A percentile compares a stretch with the other conserved stretches of the same genome.
These are phyloP conservation scores for Ophiostoma sp. DNA, from an alignment of 2,329 filamentous ascomycete genomes.

Conservation along the genomic window DNA sequence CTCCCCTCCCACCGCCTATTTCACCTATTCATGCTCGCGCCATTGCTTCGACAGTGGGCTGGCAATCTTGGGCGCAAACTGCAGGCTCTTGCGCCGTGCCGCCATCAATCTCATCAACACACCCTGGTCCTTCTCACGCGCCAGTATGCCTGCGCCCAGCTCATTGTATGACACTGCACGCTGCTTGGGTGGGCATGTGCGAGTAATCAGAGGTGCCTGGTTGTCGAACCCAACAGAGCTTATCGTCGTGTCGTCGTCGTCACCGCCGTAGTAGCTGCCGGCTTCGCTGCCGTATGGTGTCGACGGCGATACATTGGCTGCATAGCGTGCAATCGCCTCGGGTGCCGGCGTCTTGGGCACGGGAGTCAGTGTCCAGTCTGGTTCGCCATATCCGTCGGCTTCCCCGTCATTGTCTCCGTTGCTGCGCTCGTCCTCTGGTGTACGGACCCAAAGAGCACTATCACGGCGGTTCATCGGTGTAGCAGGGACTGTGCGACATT, in stretches of 20 bases:
- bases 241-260: conserved; percentile 33
- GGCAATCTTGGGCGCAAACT: conserved; percentile 68
- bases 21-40: conserved; percentile 28
- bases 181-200: conserved; percentile 52
- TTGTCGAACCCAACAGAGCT: conserved; percentile 27
- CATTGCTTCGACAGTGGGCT: conserved; percentile 63
- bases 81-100: conserved; percentile 69
- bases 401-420: conserved; percentile 29
- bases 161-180: conserved; percentile 33
- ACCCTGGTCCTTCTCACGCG: conserved; percentile 49
- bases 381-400: conserved; percentile 32
- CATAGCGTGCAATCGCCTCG: conserved; percentile 50
- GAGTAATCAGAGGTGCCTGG: conserved; percentile 42
- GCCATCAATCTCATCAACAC: conserved; percentile 62
- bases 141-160: conserved; percentile 43
- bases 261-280: conserved; percentile 27
- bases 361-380: conserved; percentile 44
- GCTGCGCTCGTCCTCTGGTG: conserved; percentile 42
- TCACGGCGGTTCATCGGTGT: conserved; percentile 43
- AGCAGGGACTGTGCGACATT: conserved; percentile 39
- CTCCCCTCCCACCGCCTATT: neutral
- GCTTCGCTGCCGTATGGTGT: conserved; percentile 39
- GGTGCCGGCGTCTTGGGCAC: conserved; percentile 55
- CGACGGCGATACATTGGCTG: conserved; percentile 44
- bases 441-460: conserved; percentile 52